phyloP scores from a whole-genome alignment of 2,329 filamentous ascomycete genomes.

The Onygena corvina region DNA sequence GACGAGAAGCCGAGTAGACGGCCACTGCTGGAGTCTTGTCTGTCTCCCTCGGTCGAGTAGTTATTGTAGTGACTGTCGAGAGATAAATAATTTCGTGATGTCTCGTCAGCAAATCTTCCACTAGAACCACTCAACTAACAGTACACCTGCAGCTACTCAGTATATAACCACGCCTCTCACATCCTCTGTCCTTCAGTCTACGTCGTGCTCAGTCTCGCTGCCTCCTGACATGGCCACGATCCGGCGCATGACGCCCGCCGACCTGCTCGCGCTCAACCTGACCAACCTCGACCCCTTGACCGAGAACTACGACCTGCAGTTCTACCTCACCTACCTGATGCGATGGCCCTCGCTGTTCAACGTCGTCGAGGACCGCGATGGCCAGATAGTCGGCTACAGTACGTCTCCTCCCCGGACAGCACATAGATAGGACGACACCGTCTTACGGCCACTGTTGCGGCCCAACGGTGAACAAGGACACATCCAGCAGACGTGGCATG shows the following conservation, averaged over 20 bases:
- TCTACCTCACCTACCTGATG: slow-evolving; percentile 91
- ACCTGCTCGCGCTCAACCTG: slow-evolving; percentile 79
- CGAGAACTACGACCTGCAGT: slow-evolving; percentile 92
- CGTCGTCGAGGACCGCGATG: slow-evolving; percentile 71
- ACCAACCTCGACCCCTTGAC: slow-evolving; percentile 94
- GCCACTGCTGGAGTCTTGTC: no score
- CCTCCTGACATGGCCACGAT: slow-evolving; percentile 58
- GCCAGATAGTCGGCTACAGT: slow-evolving; percentile 94
- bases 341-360: slow-evolving; percentile 94
- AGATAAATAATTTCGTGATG: no score
- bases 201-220: no score
- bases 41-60: no score
- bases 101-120: no score
- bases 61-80: no score
- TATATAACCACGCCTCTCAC: no score
- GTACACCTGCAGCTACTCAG: no score
- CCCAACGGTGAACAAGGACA: background rate
- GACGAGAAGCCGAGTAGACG: no score
- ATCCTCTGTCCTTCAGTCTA: no score
- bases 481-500: background rate
- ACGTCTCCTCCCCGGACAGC: slow-evolving; percentile 24
- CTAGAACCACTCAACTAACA: no score
- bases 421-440: background rate
- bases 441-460: background rate
- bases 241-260: slow-evolving; percentile 68